phyloP scores from a whole-genome alignment of 2,329 filamentous ascomycete genomes.

The Macroventuria anomochaeta region DNA sequence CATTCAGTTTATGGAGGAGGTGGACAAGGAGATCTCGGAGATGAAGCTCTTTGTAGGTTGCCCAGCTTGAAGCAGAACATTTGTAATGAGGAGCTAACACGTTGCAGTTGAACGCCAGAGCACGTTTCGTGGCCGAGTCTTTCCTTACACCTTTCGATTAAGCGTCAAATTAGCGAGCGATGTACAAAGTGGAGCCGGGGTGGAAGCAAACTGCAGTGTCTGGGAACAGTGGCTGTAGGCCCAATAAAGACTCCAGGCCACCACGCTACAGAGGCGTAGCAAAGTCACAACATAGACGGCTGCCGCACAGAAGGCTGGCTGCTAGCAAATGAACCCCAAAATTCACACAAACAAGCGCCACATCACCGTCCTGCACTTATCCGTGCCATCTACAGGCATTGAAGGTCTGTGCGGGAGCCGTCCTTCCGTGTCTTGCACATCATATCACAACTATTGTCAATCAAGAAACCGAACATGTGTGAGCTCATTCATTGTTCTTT shows the following conservation, averaged over 20 bases:
- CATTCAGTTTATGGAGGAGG: slow-evolving; percentile 99
- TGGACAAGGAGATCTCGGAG: slow-evolving; percentile 99
- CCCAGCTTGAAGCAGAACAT: not conserved
- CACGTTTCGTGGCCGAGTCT: slow-evolving; percentile 96
- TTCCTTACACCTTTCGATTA: slow-evolving; percentile 78
- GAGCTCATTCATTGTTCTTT: not conserved
- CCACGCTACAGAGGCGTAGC: not conserved
- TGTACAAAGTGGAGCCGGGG: slow-evolving; percentile 14
- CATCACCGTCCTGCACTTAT: not conserved
- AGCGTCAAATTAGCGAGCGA: slow-evolving; percentile 21
- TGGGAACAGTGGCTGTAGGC: too few relatives aligned
- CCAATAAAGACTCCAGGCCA: not conserved
- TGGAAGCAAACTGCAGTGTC: too few relatives aligned
- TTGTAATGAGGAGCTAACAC: slow-evolving; percentile 37
- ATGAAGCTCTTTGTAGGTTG: slow-evolving; percentile 97
- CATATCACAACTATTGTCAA: too few relatives aligned
- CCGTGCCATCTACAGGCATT: too few relatives aligned
- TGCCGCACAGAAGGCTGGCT: not conserved
- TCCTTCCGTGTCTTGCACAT: not conserved
- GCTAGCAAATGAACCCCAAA: not conserved
- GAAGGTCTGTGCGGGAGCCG: too few relatives aligned
- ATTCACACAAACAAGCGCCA: not conserved
- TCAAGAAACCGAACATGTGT: too few relatives aligned
- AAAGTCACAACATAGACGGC: not conserved
- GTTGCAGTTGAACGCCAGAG: slow-evolving; percentile 85